Evolutionary conservation across 2,329 filamentous ascomycete genomes (phyloP).

Genomic region (Monosporascus sp.): DNA sequence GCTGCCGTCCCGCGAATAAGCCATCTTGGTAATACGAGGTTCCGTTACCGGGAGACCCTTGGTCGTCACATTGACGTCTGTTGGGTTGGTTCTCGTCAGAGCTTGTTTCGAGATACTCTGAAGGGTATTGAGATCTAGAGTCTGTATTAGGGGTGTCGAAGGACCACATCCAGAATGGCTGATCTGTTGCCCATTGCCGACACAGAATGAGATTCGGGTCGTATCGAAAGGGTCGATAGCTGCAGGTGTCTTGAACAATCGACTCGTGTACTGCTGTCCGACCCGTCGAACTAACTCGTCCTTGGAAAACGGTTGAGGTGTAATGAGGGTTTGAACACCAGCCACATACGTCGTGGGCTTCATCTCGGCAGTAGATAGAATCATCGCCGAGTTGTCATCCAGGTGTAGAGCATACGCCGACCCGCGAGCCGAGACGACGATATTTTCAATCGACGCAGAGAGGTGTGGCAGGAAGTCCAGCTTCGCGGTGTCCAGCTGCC

Average conservation of each 20-base stretch:
- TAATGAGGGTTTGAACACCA: conserved; percentile 65
- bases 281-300: conserved; percentile 49
- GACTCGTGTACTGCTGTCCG: conserved; percentile 39
- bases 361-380: conserved; percentile 85
- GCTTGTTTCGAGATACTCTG: conserved; percentile 82
- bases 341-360: conserved; percentile 78
- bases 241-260: conserved; percentile 48
- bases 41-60: conserved; percentile 68
- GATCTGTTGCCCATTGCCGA: conserved; percentile 55
- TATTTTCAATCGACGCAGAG: conserved; percentile 74
- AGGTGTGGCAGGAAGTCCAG: conserved; percentile 86
- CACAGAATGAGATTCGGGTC: conserved; percentile 62
- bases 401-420: conserved; percentile 79
- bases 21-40: conserved; percentile 69
- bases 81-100: conserved; percentile 80
- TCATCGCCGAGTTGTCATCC: conserved; percentile 87
- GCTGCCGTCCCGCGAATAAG: conserved; percentile 71
- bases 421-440: conserved; percentile 74
- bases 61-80: conserved; percentile 69
- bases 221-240: conserved; percentile 56
- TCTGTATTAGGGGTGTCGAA: conserved; percentile 64
- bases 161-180: conserved; percentile 44
- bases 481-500: conserved; percentile 85
- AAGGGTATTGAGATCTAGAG: conserved; percentile 76
- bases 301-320: conserved; percentile 44